Conservation (phyloP, 768 basidiomycete genomes). For the Tremella fuciformis region DNA sequence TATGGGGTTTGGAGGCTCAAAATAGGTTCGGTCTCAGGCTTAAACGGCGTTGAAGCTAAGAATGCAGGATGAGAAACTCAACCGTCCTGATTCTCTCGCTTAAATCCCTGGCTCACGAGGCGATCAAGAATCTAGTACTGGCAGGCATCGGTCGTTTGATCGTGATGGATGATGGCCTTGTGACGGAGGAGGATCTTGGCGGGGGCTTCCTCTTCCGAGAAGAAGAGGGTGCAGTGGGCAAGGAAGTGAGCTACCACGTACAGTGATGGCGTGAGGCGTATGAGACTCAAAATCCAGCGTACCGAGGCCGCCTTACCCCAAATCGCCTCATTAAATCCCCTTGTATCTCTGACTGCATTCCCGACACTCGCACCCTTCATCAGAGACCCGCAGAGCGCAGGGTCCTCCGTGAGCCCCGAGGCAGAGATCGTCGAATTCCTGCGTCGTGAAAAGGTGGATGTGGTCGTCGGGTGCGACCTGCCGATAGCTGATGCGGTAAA, state of each 20-base stretch:
- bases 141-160: conserved; percentile 90
- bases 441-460: conserved; percentile 56
- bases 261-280: neutral
- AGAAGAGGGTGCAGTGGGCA: conserved; percentile 72
- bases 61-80: conserved; percentile 80
- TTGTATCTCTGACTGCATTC: conserved; percentile 74
- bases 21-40: conserved; percentile 62
- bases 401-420: conserved; percentile 18
- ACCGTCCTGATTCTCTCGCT: conserved; percentile 79
- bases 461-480: conserved; percentile 84
- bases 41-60: neutral
- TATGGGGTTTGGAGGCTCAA: conserved; percentile 98
- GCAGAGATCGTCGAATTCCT: conserved; percentile 44
- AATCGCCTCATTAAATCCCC: conserved; percentile 86
- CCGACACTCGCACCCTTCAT: conserved; percentile 63
- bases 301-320: conserved; percentile 78
- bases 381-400: conserved; percentile 22
- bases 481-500: conserved; percentile 68
- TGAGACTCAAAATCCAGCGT: neutral
- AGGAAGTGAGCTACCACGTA: conserved; percentile 60
- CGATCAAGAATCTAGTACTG: conserved; percentile 95
- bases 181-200: conserved; percentile 81
- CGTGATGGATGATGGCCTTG: conserved; percentile 72
- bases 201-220: conserved; percentile 91
- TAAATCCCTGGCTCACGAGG: conserved; percentile 82